Evolutionary conservation across 163 green algal genomes (phyloP), one percentile per base, ranked within the genome.

Genomic region (Scenedesmus sp.): DNA sequence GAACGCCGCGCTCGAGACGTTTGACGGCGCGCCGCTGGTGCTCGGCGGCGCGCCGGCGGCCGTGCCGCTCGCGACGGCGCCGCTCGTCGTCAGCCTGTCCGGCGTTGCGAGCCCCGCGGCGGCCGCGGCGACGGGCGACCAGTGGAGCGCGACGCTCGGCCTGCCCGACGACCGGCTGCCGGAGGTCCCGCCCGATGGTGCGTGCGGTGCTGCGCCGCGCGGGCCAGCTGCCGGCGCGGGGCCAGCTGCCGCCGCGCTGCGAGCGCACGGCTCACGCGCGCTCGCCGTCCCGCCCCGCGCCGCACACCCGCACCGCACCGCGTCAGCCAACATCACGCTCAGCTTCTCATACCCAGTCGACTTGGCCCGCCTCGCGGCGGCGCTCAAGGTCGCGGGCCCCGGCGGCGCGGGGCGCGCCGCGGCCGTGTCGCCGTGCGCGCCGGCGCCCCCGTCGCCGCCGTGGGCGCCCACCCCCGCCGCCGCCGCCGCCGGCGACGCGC

Each of bases 151-250:
- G 1, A 60, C 58, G 22, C 1, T 78, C 34, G 81, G 76, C 53
- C 24, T 72, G 34, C 29, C 58, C 18, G 65, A 81, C 18, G 83
- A 88, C 15, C 39, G 78, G 31, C 78, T 88, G 66, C 82, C 74
- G 26, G 88, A 92, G 57, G 75, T 91, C 42, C 85, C 84, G 1
- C 75, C 82, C 17, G 88, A 87, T 42, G 88, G 84, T 87, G 78
- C 13, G 82, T 63, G 15, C 60, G 70, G 0, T 57, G 44, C 2
- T n/a, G 13, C 48, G n/a, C n/a, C n/a, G n/a, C n/a, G n/a, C n/a
- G n/a, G n/a, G n/a, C n/a, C n/a, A n/a, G n/a, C n/a, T n/a, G n/a
- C n/a, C n/a, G n/a, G n/a, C n/a, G n/a, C n/a, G n/a, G n/a, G n/a
- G n/a, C n/a, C n/a, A n/a, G n/a, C n/a, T n/a, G n/a, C n/a, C n/a